Evolutionary conservation across 2,329 filamentous ascomycete species (phyloP).

Genomic region (Penicillium brasilianum): DNA sequence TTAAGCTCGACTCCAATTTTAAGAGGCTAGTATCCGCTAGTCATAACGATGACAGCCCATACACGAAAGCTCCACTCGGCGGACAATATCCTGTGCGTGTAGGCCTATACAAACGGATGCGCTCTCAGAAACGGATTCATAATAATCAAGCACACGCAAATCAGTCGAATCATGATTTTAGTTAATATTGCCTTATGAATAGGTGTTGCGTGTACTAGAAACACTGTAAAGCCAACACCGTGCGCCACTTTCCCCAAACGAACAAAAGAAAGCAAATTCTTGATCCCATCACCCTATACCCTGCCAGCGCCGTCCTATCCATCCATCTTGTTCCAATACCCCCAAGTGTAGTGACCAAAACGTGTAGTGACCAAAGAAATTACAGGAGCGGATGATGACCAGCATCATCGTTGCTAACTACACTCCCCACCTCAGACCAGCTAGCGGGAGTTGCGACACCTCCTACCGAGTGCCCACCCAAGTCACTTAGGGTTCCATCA

Average conservation of each 20-base stretch:
- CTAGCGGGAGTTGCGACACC: slow-evolving; percentile 46
- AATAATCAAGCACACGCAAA: too few relatives aligned
- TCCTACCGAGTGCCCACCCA: slow-evolving; percentile 38
- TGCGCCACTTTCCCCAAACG: neutral
- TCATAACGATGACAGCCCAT: too few relatives aligned
- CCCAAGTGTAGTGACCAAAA: neutral
- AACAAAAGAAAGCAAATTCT: neutral
- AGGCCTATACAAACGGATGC: too few relatives aligned
- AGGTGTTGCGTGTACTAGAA: neutral
- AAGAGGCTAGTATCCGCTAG: too few relatives aligned
- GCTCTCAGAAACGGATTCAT: too few relatives aligned
- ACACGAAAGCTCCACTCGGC: too few relatives aligned
- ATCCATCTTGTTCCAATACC: neutral
- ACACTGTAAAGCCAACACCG: neutral
- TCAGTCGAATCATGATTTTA: neutral
- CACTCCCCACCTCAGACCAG: slow-evolving; percentile 53
- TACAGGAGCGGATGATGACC: slow-evolving; percentile 32
- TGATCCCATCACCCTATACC: neutral
- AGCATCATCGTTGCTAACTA: slow-evolving; percentile 48
- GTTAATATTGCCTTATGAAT: neutral
- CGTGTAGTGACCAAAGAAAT: slow-evolving; percentile 13
- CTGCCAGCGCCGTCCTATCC: slow-evolving; percentile 1
- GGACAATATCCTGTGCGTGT: too few relatives aligned
- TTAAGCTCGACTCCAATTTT: too few relatives aligned
- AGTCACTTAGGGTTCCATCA: slow-evolving; percentile 47